Evolutionary conservation across 129 eudicot genomes (phyloP).

Genomic region (Mikania micrantha): DNA sequence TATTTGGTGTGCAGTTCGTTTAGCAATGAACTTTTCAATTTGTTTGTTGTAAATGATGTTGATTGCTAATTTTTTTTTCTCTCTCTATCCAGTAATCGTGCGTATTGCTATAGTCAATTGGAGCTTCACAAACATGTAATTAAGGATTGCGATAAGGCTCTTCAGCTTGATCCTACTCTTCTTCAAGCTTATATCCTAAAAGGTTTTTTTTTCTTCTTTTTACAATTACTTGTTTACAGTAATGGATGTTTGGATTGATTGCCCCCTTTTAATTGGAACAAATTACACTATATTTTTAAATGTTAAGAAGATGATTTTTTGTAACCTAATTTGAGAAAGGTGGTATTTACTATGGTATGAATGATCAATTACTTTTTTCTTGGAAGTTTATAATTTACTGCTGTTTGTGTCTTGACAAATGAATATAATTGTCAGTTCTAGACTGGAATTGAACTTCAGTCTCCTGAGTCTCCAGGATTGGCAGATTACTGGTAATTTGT

Average conservation of each 20-base stretch:
- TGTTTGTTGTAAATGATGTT: not conserved
- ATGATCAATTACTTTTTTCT: not conserved
- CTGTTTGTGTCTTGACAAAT: not conserved
- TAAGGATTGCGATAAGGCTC: slow-evolving; percentile 93
- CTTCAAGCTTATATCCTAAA: slow-evolving; percentile 88
- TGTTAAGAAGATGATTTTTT: not conserved
- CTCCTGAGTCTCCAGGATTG: slow-evolving; percentile 4
- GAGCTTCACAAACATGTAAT: slow-evolving; percentile 96
- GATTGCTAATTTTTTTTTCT: slow-evolving; percentile 1
- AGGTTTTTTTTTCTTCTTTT: slow-evolving; percentile 35
- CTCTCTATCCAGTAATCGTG: slow-evolving; percentile 96
- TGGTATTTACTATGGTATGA: not conserved
- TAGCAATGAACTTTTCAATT: not conserved
- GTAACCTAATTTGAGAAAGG: slow-evolving; percentile 5
- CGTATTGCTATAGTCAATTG: slow-evolving; percentile 97
- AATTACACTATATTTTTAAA: not conserved
- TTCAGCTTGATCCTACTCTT: slow-evolving; percentile 72
- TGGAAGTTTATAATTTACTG: not conserved
- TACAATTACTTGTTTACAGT: not conserved
- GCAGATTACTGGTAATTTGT: not conserved
- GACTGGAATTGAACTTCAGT: slow-evolving; percentile 1
- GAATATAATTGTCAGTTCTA: slow-evolving; percentile 5
- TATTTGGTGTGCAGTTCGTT: slow-evolving; percentile 47
- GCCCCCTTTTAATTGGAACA: not conserved
- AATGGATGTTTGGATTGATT: not conserved